phyloP scores from a whole-genome alignment of 2,329 filamentous ascomycete genomes.

The Paradendryphiella salina region DNA sequence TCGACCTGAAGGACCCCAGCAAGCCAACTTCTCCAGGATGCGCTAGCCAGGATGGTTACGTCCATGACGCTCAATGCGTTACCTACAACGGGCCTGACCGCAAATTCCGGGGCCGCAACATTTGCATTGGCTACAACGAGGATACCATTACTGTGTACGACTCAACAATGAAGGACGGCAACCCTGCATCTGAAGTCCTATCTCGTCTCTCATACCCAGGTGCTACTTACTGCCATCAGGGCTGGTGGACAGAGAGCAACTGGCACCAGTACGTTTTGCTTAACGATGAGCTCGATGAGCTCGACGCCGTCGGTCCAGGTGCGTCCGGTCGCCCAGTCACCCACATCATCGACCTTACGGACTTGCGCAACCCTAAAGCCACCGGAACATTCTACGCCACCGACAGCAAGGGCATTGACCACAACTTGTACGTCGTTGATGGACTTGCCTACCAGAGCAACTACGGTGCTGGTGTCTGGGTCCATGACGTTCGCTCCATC shows the following conservation, averaged over 20 bases:
- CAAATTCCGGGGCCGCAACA: constrained; percentile 54
- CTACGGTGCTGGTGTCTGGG: constrained; percentile 47
- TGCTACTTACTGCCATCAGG: constrained; percentile 61
- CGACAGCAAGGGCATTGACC: constrained; percentile 47
- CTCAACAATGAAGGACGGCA: constrained; percentile 57
- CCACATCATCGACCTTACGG: constrained; percentile 42
- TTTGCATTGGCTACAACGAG: constrained; percentile 62
- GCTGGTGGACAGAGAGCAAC: constrained; percentile 54
- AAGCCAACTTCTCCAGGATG: constrained; percentile 59
- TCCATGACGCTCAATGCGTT: constrained; percentile 64
- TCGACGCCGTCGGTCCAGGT: constrained; percentile 32
- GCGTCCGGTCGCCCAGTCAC: constrained; percentile 41
- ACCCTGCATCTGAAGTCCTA: constrained; percentile 60
- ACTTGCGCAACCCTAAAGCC: constrained; percentile 43
- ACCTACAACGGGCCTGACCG: constrained; percentile 57
- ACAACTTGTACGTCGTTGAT: constrained; percentile 52
- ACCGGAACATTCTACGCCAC: constrained; percentile 49
- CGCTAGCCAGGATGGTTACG: constrained; percentile 59
- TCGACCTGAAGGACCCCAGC: constrained; percentile 59
- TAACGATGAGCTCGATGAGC: constrained; percentile 44
- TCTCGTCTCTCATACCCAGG: constrained; percentile 59
- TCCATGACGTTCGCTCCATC: constrained; percentile 48
- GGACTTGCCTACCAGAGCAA: constrained; percentile 49
- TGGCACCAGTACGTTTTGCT: constrained; percentile 42
- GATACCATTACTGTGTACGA: constrained; percentile 58